Base-by-base conservation (phyloP, 768 basidiomycete genomes). In the Suillus ampliporus region DNA sequence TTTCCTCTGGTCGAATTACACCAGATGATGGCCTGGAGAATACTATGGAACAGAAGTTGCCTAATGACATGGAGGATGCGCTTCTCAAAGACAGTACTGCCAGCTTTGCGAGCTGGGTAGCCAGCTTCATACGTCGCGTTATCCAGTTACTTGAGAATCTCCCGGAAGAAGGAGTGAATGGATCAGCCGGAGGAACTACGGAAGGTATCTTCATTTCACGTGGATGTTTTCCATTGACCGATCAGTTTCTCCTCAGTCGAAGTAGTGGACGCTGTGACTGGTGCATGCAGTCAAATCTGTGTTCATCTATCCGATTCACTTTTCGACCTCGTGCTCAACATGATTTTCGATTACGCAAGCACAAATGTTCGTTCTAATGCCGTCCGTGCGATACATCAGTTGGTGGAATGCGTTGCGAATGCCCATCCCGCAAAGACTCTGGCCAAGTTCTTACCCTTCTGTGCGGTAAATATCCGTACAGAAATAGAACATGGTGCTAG, bases 401-500 rank as follows among this genome's bases (percentile, higher is more conserved):
- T 97, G 5, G 90, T 95, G 38, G 88, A 91, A 75, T 92, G 91
- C 70, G 84, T 96, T 26, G 90, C 94, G 5, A 91, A 93, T 62
- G 91, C 91, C 21, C 78, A 93, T 68, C 87, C 94, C 5, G 78
- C 72, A 57, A 94, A 94, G 76, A 91, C 91, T 1, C 78, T 95
- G 52, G 87, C 83, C 21, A 90, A 87, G 67, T 93, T 97, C 75
- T 82, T 94, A 64, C 86, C 88, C 0, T 85, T 92, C 47, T 94
- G 92, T 72, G 77, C 82, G 34, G 75, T 77, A 17, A 91, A 89
- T 63, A 95, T 97, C 67, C 77, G 82, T 11, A 78, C 77, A 3
- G 95, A 97, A 72, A 81, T 96, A 14, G 93, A 95, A 65, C 88
- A 89, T 67, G 95, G 95, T 5, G 94, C 95, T 9, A 89, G 88